A percentile compares a stretch with the other conserved stretches of the same genome.
These are phyloP conservation scores for Saussurea involucrata DNA, from an alignment of 129 eudicot species.

Conservation along the genomic window DNA sequence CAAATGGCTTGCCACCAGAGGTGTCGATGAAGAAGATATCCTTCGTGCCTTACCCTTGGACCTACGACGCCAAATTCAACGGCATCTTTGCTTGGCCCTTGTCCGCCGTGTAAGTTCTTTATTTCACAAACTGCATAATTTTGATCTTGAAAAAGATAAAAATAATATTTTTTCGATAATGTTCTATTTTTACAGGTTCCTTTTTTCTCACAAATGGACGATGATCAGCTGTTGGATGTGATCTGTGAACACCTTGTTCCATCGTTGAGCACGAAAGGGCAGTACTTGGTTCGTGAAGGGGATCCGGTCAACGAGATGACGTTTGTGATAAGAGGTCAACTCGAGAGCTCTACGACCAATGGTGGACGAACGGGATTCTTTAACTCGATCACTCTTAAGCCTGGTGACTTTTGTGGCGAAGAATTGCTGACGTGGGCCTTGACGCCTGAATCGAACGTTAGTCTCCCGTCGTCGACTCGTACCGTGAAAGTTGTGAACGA, in stretches of 20 bases:
- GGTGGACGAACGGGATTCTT: constrained; percentile 65
- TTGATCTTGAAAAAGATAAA: neutral
- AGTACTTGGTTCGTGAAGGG: constrained; percentile 58
- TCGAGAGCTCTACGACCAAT: constrained; percentile 64
- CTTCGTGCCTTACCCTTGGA: constrained; percentile 55
- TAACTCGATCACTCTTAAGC: constrained; percentile 53
- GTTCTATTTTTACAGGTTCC: constrained; percentile 38
- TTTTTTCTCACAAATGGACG: constrained; percentile 67
- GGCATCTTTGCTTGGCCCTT: constrained; percentile 69
- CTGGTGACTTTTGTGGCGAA: constrained; percentile 77
- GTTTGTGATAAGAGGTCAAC: constrained; percentile 61
- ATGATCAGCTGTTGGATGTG: constrained; percentile 57
- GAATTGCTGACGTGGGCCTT: constrained; percentile 73
- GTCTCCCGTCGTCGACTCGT: constrained; percentile 73
- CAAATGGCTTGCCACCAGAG: constrained; percentile 77
- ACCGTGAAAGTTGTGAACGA: constrained; percentile 61
- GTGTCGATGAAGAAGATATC: constrained; percentile 65
- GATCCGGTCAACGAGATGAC: constrained; percentile 70
- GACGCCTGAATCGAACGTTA: constrained; percentile 44
- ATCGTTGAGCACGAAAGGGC: constrained; percentile 57
- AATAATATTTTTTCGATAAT: neutral
- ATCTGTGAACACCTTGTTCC: constrained; percentile 63
- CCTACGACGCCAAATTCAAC: constrained; percentile 54
- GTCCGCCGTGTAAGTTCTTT: constrained; percentile 61
- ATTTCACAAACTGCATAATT: neutral